Evolutionary conservation across 352 stramenopile species (phyloP).

Genomic region (Phytophthora nicotianae): DNA sequence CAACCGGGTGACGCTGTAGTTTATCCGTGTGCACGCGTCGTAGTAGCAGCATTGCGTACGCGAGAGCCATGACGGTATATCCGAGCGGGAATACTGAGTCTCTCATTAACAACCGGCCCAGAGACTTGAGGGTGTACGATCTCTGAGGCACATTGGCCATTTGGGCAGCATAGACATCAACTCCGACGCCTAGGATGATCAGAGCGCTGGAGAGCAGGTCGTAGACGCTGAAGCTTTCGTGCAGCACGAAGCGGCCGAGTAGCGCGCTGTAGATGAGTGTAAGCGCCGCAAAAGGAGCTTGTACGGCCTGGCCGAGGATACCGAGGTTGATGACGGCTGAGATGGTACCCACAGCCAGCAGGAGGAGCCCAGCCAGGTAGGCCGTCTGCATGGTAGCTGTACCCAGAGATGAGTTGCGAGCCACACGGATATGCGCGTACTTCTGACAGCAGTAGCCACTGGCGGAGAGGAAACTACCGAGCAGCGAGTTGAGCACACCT

Average conservation of each 20-base stretch:
- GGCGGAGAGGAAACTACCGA: constrained; percentile 77
- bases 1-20: constrained; percentile 56
- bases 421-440: constrained; percentile 64
- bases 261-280: constrained; percentile 83
- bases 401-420: constrained; percentile 51
- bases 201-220: constrained; percentile 66
- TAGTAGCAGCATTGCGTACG: constrained; percentile 60
- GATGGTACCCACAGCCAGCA: constrained; percentile 68
- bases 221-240: constrained; percentile 53
- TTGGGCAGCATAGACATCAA: constrained; percentile 68
- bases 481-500: constrained; percentile 73
- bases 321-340: constrained; percentile 76
- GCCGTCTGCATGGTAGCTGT: constrained; percentile 65
- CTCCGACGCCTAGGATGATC: constrained; percentile 63
- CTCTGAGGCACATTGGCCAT: constrained; percentile 47
- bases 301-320: constrained; percentile 76
- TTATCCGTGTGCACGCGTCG: constrained; percentile 56
- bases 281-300: constrained; percentile 79
- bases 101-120: constrained; percentile 53
- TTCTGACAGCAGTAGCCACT: constrained; percentile 87
- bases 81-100: constrained; percentile 59
- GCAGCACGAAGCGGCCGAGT: constrained; percentile 67
- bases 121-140: constrained; percentile 62
- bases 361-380: constrained; percentile 60
- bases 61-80: constrained; percentile 55